These are phyloP conservation scores for Fusarium beomiforme DNA, from an alignment of 2,329 filamentous ascomycete genomes.

Conservation along the genomic window DNA sequence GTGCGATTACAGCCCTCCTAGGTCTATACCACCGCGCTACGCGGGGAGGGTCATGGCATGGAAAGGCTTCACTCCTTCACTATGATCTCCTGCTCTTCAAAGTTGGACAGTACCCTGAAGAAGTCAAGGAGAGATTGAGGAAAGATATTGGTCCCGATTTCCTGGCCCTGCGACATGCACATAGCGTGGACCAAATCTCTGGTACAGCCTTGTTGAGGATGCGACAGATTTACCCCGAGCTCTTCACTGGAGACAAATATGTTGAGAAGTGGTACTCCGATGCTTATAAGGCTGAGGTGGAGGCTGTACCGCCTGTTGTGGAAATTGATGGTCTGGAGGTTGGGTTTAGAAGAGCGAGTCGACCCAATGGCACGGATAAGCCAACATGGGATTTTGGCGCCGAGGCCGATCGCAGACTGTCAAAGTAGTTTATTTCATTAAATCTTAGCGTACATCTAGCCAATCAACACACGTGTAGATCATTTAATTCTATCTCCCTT, in stretches of 20 bases:
- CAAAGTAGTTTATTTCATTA: neutral
- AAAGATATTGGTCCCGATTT: conserved; percentile 62
- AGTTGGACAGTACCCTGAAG: conserved; percentile 64
- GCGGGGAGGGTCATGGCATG: conserved; percentile 72
- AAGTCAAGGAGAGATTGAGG: conserved; percentile 63
- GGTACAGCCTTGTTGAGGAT: conserved; percentile 63
- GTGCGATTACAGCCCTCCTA: conserved; percentile 71
- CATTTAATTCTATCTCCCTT: fast-evolving
- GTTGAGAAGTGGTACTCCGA: conserved; percentile 37
- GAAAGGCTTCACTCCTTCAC: conserved; percentile 71
- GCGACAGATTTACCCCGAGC: conserved; percentile 26
- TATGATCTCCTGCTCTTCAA: conserved; percentile 74
- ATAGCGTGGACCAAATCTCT: conserved; percentile 73
- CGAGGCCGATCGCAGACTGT: conserved; percentile 17
- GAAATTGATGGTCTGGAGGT: conserved; percentile 56
- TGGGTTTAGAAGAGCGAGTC: conserved; percentile 54
- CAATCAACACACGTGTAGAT: neutral
- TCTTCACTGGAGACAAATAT: conserved; percentile 19
- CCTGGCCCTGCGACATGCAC: conserved; percentile 65
- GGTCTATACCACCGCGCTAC: conserved; percentile 72
- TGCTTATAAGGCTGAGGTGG: conserved; percentile 45
- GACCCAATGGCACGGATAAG: conserved; percentile 65
- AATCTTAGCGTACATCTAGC: neutral
- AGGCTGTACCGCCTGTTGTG: conserved; percentile 56
- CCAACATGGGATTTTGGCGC: conserved; percentile 62